Percentiles rank a stretch among this genome's conserved stretches.
These are phyloP conservation scores for Kitagawia praeruptora DNA, from an alignment of 129 eudicot genomes.

Conservation along the genomic window DNA sequence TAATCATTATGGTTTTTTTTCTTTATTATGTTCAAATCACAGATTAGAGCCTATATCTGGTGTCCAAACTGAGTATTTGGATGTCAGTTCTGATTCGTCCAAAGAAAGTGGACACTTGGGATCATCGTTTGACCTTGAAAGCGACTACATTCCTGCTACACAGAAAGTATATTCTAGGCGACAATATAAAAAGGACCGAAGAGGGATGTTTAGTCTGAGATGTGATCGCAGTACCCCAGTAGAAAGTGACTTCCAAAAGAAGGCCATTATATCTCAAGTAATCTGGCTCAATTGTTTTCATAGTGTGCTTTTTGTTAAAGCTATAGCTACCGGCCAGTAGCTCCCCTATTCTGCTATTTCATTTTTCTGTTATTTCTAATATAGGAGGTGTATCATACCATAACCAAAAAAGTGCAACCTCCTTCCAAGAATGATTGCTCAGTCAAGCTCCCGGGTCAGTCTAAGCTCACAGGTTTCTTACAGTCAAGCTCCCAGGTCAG, in stretches of 20 bases:
- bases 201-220: neutral
- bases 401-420: neutral
- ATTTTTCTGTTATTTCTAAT: neutral
- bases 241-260: neutral
- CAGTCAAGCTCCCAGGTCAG: neutral
- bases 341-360: neutral
- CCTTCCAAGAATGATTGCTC: neutral
- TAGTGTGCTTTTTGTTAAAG: neutral
- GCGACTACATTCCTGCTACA: neutral
- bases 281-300: neutral
- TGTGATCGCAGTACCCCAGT: neutral
- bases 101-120: neutral
- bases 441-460: neutral
- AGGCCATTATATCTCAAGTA: neutral
- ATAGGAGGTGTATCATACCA: neutral
- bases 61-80: neutral
- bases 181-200: neutral
- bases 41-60: neutral
- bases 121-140: neutral
- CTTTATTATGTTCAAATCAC: too few relatives aligned
- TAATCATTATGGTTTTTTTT: too few relatives aligned
- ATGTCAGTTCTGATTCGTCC: neutral
- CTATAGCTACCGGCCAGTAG: neutral
- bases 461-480: neutral
- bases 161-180: neutral